Evolutionary conservation across 345 rosid genomes (phyloP).

Genomic region (Draba incana): DNA sequence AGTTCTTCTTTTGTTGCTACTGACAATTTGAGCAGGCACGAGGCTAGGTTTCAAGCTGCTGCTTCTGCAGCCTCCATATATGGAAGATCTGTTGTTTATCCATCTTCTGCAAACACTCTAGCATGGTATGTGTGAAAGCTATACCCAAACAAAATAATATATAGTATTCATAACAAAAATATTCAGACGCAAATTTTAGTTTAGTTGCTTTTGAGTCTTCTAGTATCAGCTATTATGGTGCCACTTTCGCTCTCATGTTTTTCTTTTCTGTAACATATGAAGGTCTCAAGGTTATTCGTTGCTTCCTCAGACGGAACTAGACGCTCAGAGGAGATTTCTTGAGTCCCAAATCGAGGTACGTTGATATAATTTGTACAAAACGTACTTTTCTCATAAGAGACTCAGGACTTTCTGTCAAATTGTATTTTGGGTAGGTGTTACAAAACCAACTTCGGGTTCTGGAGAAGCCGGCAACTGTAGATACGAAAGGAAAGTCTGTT

Average conservation of each 20-base stretch:
- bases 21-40: slow-evolving; percentile 58
- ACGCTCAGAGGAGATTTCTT: slow-evolving; percentile 60
- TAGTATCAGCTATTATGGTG: not conserved
- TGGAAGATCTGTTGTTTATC: slow-evolving; percentile 81
- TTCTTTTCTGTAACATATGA: slow-evolving; percentile 9
- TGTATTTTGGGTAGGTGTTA: slow-evolving; percentile 32
- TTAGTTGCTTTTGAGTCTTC: not conserved
- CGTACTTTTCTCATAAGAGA: not conserved
- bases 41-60: slow-evolving; percentile 85
- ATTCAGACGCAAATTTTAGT: slow-evolving; percentile 6
- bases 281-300: slow-evolving; percentile 70
- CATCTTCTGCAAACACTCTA: slow-evolving; percentile 65
- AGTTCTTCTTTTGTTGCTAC: slow-evolving; percentile 48
- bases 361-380: slow-evolving; percentile 13
- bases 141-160: slow-evolving; percentile 1
- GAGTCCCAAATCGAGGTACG: slow-evolving; percentile 75
- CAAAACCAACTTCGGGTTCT: slow-evolving; percentile 27
- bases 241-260: not conserved
- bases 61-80: slow-evolving; percentile 79
- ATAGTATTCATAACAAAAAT: not conserved
- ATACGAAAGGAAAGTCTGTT: slow-evolving; percentile 37
- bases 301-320: slow-evolving; percentile 50
- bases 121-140: slow-evolving; percentile 55
- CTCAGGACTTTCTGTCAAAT: not conserved
- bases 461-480: slow-evolving; percentile 15